phyloP scores from a whole-genome alignment of 164 flowering plant species.

The Magnolia changhungtana region DNA sequence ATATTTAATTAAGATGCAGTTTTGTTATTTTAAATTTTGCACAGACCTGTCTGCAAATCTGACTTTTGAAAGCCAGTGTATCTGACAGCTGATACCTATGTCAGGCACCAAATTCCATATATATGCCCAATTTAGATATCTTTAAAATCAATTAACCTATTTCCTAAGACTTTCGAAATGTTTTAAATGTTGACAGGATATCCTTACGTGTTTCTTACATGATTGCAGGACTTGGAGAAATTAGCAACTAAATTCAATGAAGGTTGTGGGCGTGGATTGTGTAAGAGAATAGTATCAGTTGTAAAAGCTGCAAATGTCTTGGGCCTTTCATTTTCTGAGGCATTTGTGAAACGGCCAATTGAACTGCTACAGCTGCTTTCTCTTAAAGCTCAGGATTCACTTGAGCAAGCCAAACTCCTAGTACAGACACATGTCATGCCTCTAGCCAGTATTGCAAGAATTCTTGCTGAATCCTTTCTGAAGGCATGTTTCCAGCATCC shows the following conservation, averaged over 20 bases:
- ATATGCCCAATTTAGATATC: not conserved
- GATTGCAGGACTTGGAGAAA: slow-evolving; percentile 63
- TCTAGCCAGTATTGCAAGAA: slow-evolving; percentile 82
- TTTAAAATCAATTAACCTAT: not conserved
- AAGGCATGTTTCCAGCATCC: slow-evolving; percentile 39
- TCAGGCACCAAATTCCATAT: not conserved
- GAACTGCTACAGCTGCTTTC: slow-evolving; percentile 89
- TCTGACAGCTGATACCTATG: not conserved
- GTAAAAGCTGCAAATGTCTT: slow-evolving; percentile 83
- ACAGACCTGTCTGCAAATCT: not conserved
- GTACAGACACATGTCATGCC: slow-evolving; percentile 86
- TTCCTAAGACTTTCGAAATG: not conserved
- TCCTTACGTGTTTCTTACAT: not conserved
- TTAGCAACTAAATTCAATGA: slow-evolving; percentile 54
- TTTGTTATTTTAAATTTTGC: too few species aligned
- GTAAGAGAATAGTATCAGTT: slow-evolving; percentile 82
- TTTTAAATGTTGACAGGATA: not conserved
- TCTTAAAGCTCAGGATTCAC: slow-evolving; percentile 99
- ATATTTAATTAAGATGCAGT: not conserved
- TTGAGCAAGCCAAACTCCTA: slow-evolving; percentile 82
- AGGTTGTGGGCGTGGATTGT: slow-evolving; percentile 79
- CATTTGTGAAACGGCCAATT: slow-evolving; percentile 77
- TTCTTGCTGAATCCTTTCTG: slow-evolving; percentile 94
- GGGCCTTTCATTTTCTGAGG: slow-evolving; percentile 84
- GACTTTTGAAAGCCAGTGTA: not conserved